phyloP scores from a whole-genome alignment of 768 basidiomycete species.

The Pulveroboletus ravenelii region DNA sequence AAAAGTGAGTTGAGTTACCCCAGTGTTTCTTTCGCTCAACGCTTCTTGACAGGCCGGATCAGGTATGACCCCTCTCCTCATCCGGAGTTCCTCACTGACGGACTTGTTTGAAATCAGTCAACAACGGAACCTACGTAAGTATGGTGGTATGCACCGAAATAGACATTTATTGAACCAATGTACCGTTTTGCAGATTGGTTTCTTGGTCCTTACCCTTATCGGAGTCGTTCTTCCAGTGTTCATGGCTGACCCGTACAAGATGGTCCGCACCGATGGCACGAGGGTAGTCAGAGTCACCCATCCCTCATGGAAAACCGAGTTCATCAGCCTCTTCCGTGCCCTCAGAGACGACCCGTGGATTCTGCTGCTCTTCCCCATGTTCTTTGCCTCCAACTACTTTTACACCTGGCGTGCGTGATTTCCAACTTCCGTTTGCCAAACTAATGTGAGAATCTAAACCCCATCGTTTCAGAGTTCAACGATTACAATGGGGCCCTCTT shows the following conservation, averaged over 20 bases:
- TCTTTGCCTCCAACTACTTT: conserved; percentile 80
- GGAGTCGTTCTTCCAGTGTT: conserved; percentile 60
- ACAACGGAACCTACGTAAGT: conserved; percentile 82
- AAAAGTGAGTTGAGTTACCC: conserved; percentile 35
- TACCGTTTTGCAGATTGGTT: conserved; percentile 52
- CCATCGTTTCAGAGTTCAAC: conserved; percentile 59
- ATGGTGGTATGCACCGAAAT: conserved; percentile 14
- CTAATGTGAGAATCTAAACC: background rate
- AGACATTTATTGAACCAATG: background rate
- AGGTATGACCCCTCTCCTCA: conserved; percentile 13
- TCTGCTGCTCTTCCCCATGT: conserved; percentile 78
- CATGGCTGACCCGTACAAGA: conserved; percentile 68
- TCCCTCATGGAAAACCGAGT: conserved; percentile 73
- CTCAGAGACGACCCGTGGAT: conserved; percentile 70
- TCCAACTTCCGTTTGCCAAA: background rate
- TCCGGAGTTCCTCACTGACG: background rate
- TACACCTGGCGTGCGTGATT: conserved; percentile 69
- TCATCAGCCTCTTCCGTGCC: conserved; percentile 62
- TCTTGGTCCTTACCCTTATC: conserved; percentile 65
- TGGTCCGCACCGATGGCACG: conserved; percentile 73
- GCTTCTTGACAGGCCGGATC: conserved; percentile 22
- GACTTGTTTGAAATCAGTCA: conserved; percentile 35
- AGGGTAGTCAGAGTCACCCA: conserved; percentile 55
- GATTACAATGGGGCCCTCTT: conserved; percentile 75
- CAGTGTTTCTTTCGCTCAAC: background rate